Percentiles rank a stretch among this genome's conserved stretches.
Conservation (phyloP, 2,329 filamentous ascomycete species). For the Stemphylium vesicarium region DNA sequence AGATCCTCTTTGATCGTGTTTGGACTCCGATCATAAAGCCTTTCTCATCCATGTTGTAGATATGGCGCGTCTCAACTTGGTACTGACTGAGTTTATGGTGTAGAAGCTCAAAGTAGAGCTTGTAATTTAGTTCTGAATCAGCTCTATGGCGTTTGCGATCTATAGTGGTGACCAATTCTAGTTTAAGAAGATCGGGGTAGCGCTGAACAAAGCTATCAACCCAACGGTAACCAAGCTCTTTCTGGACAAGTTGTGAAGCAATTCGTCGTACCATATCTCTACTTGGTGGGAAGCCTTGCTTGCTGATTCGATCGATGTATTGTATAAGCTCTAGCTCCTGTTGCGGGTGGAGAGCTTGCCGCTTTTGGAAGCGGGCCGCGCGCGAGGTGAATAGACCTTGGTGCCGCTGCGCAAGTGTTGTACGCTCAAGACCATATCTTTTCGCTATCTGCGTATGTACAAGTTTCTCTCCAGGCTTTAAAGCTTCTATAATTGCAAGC, state of each 20-base stretch:
- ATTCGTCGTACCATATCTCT: conserved; percentile 23
- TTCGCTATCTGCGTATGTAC: background rate
- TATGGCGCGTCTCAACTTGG: no score
- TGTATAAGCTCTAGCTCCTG: background rate
- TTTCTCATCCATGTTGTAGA: no score
- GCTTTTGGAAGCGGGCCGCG: background rate
- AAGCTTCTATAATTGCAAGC: background rate
- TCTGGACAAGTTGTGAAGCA: background rate
- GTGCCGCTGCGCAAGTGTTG: background rate
- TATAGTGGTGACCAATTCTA: no score
- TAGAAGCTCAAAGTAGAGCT: no score
- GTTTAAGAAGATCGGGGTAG: conserved; percentile 13
- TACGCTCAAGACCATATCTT: background rate
- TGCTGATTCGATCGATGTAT: background rate
- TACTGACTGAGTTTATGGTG: no score
- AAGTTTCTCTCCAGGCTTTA: background rate
- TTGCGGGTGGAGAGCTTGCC: background rate
- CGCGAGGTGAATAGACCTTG: background rate
- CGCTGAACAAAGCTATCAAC: conserved; percentile 19
- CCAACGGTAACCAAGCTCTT: conserved; percentile 16
- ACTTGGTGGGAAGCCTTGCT: background rate
- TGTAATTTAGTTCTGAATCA: no score
- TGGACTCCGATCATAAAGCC: no score
- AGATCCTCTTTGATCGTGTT: no score
- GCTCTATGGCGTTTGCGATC: no score